A percentile compares a stretch with the other conserved stretches of the same genome.
These are phyloP conservation scores for Aureobasidium sp. DNA, from an alignment of 2,329 filamentous ascomycete species.

Conservation along the genomic window DNA sequence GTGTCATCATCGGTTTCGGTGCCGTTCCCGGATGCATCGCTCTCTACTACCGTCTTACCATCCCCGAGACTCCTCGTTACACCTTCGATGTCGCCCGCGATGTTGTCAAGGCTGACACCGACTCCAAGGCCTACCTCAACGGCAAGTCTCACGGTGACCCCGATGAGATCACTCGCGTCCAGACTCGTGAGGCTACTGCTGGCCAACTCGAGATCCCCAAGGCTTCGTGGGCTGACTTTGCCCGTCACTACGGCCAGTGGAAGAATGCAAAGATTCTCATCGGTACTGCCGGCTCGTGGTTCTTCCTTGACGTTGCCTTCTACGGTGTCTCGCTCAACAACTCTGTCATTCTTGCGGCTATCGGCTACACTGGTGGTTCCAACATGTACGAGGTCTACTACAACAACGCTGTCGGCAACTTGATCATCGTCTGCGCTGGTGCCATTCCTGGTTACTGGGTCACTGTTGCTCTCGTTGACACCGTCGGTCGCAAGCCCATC, in stretches of 20 bases:
- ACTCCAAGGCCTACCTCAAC: constrained; percentile 64
- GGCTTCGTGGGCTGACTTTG: constrained; percentile 65
- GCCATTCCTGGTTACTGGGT: constrained; percentile 79
- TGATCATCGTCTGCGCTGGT: constrained; percentile 69
- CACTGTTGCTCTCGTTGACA: constrained; percentile 65
- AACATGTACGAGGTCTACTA: constrained; percentile 61
- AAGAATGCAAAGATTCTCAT: constrained; percentile 64
- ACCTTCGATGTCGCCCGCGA: constrained; percentile 75
- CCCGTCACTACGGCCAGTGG: constrained; percentile 58
- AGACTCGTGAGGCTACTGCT: constrained; percentile 45
- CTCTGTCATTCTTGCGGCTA: constrained; percentile 58
- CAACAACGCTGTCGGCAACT: constrained; percentile 68
- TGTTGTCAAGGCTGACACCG: constrained; percentile 62
- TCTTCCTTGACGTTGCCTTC: constrained; percentile 59
- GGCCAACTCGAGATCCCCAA: constrained; percentile 55
- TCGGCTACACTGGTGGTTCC: constrained; percentile 60
- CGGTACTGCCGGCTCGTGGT: constrained; percentile 80
- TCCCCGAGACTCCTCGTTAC: constrained; percentile 81
- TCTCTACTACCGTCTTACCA: constrained; percentile 77
- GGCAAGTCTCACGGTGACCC: constrained; percentile 54
- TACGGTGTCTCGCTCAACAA: constrained; percentile 63
- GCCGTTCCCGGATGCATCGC: constrained; percentile 72
- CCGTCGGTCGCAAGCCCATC: constrained; percentile 66
- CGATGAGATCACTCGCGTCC: constrained; percentile 58
- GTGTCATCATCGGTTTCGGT: constrained; percentile 70